These are phyloP conservation scores for Stagonosporopsis rhizophila DNA, from an alignment of 2,329 filamentous ascomycete genomes.

Conservation along the genomic window DNA sequence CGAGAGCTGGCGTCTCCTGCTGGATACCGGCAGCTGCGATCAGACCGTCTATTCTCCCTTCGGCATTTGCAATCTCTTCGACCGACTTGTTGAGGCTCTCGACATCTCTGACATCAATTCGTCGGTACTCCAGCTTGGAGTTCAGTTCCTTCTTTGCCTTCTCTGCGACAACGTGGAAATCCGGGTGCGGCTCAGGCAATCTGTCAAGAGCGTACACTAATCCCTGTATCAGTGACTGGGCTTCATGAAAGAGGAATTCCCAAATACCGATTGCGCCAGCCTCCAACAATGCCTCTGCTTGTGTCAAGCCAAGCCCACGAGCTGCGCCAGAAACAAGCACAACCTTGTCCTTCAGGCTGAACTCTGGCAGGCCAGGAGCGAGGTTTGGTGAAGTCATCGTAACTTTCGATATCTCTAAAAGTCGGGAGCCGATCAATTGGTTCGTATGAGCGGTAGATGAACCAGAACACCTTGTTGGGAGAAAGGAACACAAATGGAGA, in stretches of 20 bases:
- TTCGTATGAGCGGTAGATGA: neutral
- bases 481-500: neutral
- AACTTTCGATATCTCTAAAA: neutral
- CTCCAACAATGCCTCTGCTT: slow-evolving; percentile 76
- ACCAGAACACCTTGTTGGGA: slow-evolving; percentile 3
- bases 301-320: slow-evolving; percentile 74
- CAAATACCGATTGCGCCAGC: slow-evolving; percentile 70
- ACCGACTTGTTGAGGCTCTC: slow-evolving; percentile 71
- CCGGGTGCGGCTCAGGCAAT: slow-evolving; percentile 63
- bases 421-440: neutral
- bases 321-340: slow-evolving; percentile 76
- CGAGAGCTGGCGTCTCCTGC: slow-evolving; percentile 81
- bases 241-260: neutral
- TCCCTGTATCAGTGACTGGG: neutral
- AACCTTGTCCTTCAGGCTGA: slow-evolving; percentile 74
- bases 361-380: slow-evolving; percentile 67
- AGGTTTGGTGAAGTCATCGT: slow-evolving; percentile 25
- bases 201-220: slow-evolving; percentile 72
- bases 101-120: slow-evolving; percentile 80
- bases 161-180: slow-evolving; percentile 70
- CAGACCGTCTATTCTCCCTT: slow-evolving; percentile 79
- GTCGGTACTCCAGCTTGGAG: slow-evolving; percentile 74
- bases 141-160: slow-evolving; percentile 70
- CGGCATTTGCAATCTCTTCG: slow-evolving; percentile 70
- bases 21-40: slow-evolving; percentile 79